A percentile compares a stretch with the other conserved stretches of the same genome.
Conservation (phyloP, 2,329 filamentous ascomycete genomes). For the Ceratocystis lukuohia region DNA sequence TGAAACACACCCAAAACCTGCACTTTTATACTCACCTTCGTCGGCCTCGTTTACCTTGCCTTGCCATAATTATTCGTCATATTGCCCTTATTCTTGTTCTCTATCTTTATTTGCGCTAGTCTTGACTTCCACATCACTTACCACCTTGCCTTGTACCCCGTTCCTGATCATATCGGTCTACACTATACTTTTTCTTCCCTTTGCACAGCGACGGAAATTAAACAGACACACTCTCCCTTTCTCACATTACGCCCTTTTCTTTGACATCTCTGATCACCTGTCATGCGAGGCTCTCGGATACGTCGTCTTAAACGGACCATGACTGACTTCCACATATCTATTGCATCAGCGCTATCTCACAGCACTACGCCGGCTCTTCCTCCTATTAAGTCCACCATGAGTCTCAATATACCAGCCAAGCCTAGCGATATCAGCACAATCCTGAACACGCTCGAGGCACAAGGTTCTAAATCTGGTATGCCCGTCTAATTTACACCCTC, state of each 20-base stretch:
- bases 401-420: conserved; percentile 10
- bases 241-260: conserved; percentile 9
- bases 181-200: background rate
- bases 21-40: background rate
- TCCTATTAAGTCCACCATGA: background rate
- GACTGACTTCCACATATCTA: conserved; percentile 17
- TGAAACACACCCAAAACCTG: background rate
- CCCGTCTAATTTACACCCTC: background rate
- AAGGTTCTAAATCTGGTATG: conserved; percentile 15
- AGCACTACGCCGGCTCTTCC: background rate
- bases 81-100: background rate
- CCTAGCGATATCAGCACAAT: conserved; percentile 16
- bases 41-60: background rate
- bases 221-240: background rate
- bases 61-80: background rate
- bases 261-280: conserved; percentile 11
- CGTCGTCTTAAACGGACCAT: conserved; percentile 11
- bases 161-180: background rate
- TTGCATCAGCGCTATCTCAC: conserved; percentile 15
- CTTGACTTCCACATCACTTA: background rate
- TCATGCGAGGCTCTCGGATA: conserved; percentile 14
- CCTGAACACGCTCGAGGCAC: conserved; percentile 10
- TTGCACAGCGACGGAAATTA: background rate
- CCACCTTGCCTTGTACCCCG: background rate
- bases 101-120: background rate